Base-by-base conservation (phyloP, 169 alveolate genomes). In the Plasmodium coatneyi region DNA sequence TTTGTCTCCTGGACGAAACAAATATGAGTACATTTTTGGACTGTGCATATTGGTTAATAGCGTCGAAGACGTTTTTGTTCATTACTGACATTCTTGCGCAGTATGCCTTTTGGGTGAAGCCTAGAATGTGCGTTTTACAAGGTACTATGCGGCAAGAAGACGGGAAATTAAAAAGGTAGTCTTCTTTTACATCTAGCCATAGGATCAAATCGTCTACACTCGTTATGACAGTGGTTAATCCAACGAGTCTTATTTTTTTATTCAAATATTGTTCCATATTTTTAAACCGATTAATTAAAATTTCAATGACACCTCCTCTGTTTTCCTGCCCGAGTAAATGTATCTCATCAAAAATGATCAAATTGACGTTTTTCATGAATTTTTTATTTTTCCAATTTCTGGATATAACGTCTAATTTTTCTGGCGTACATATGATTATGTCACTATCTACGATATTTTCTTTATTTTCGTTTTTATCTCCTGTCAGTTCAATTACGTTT, bases 371-470 rank as follows among this genome's bases (percentile, higher is more conserved):
- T 83, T 98, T 95, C 25, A 99, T 99, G 96, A 98, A 98, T 41
- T 96, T 94, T 70, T 99, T 97, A 49, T 97, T 98, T 95, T 98
- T 98, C 99, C 99, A 99, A 92, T 98, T 98, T 76, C 99, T 96
- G 5, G 99, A 97, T 39, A 99, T 98, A 71, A 99, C 99, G 92
- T 99, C 99, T 99, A 99, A 99, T 96, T 99, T 99, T 96, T 99
- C 99, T 4, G 99, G 99, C 3, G 99, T 99, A 19, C 99, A 98
- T 52, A 99, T 97, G 30, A 99, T 95, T 14, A 99, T 97, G 92
- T 98, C 98, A 39, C 99, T 99, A 0, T 82, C 94, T 30, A 96
- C 90, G 36, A 99, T 95, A 12, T 97, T 98, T 54, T 93, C 95
- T 41, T 97, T 87, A 83, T 98, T 99, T 34, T 99, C 99, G 14